Evolutionary conservation across 768 basidiomycete genomes (phyloP).

Genomic region (Lentinula edodes): DNA sequence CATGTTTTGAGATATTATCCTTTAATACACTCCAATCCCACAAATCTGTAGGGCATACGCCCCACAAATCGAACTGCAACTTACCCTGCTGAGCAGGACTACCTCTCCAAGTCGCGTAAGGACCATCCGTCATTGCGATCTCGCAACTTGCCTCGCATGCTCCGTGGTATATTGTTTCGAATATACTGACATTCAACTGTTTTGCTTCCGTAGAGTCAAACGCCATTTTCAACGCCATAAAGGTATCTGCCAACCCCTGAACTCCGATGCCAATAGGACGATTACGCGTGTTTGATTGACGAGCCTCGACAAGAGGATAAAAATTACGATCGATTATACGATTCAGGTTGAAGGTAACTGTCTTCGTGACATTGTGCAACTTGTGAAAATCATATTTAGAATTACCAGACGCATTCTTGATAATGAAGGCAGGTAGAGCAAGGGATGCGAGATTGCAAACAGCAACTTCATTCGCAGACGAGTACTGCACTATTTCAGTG

Average conservation of each 20-base stretch:
- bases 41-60: conserved; percentile 55
- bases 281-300: conserved; percentile 73
- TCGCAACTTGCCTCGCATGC: conserved; percentile 71
- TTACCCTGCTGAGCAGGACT: conserved; percentile 63
- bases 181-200: conserved; percentile 72
- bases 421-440: conserved; percentile 71
- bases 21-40: conserved; percentile 77
- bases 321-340: conserved; percentile 72
- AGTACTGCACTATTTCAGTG: conserved; percentile 85
- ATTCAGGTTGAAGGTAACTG: conserved; percentile 73
- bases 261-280: conserved; percentile 81
- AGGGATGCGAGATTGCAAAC: conserved; percentile 84
- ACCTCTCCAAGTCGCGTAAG: conserved; percentile 68
- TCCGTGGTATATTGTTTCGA: conserved; percentile 84
- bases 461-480: conserved; percentile 75
- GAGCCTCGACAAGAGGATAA: conserved; percentile 75
- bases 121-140: conserved; percentile 52
- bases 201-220: conserved; percentile 70
- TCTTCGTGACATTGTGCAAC: conserved; percentile 72
- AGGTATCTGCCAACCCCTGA: conserved; percentile 79
- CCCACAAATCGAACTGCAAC: conserved; percentile 78
- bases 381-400: conserved; percentile 71
- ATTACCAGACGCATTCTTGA: too few species aligned
- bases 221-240: conserved; percentile 79
- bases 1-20: conserved; percentile 60